Conservation (phyloP, 106 monocot species). For the Chionographis japonica region DNA sequence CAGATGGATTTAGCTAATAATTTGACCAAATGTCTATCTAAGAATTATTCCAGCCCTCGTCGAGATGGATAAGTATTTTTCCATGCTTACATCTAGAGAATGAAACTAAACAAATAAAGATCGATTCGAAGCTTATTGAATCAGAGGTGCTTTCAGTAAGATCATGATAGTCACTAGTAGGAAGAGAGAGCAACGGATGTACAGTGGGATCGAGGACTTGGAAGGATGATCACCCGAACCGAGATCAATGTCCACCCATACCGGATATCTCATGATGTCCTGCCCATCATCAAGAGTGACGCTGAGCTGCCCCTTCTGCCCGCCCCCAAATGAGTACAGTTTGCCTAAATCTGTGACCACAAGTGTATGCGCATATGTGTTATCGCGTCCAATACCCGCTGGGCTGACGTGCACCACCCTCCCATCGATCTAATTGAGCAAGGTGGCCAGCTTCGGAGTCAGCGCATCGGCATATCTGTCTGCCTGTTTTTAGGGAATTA, state of each 20-base stretch:
- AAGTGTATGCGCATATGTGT: background rate
- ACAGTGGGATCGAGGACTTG: background rate
- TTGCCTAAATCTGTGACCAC: slow-evolving; percentile 3
- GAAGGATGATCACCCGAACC: background rate
- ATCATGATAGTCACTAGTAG: too few relatives aligned
- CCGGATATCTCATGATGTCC: background rate
- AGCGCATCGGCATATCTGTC: too few relatives aligned
- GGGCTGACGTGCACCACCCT: background rate
- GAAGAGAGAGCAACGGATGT: too few relatives aligned
- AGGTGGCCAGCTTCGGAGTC: background rate
- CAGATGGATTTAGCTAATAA: too few relatives aligned
- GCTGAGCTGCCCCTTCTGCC: background rate
- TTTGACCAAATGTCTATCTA: too few relatives aligned
- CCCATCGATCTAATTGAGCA: background rate
- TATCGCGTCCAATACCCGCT: background rate
- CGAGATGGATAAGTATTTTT: too few relatives aligned
- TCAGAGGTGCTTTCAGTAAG: too few relatives aligned
- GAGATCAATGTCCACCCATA: slow-evolving; percentile 6
- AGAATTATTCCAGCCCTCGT: too few relatives aligned
- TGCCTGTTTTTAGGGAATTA: background rate
- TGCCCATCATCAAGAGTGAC: background rate
- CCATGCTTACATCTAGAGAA: too few relatives aligned
- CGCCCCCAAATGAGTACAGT: slow-evolving; percentile 2
- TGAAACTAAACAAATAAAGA: too few relatives aligned
- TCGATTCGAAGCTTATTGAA: too few relatives aligned